A percentile compares a stretch with the other conserved stretches of the same genome.
Evolutionary conservation across 148 eudicot species (phyloP).

Genomic region (Fagopyrum homotropicum): DNA sequence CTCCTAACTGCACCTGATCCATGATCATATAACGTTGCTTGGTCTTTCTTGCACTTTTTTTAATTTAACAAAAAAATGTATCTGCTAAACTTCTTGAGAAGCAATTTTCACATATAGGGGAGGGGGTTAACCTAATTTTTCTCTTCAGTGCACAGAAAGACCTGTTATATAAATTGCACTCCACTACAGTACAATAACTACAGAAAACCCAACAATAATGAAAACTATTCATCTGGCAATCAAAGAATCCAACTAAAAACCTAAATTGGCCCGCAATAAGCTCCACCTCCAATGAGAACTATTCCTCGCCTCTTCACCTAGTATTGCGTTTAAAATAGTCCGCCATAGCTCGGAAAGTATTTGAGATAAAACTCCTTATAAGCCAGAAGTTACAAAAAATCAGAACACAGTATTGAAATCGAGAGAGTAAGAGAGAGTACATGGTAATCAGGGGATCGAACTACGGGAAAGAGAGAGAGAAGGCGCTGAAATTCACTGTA

Average conservation of each 20-base stretch:
- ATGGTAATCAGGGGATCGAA: slow-evolving; percentile 53
- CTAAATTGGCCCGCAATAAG: background rate
- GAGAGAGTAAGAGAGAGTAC: slow-evolving; percentile 27
- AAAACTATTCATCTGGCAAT: background rate
- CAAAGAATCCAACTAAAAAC: background rate
- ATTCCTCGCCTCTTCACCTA: background rate
- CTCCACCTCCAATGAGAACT: background rate
- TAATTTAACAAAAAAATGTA: background rate
- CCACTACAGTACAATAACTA: background rate
- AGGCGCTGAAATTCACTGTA: slow-evolving; percentile 56
- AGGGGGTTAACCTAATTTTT: background rate
- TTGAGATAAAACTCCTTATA: background rate
- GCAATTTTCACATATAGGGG: background rate
- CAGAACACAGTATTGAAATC: background rate
- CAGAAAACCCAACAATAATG: background rate
- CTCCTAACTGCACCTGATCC: background rate
- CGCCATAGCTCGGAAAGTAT: background rate
- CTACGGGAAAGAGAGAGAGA: slow-evolving; percentile 60
- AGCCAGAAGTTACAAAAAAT: background rate
- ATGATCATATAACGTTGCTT: background rate
- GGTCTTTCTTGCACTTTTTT: no score
- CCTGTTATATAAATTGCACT: background rate
- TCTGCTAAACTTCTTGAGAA: background rate
- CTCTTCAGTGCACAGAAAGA: background rate
- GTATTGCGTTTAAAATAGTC: background rate